phyloP scores from a whole-genome alignment of 192 early-diverging fungal genomes.

The Backusella macrospora region DNA sequence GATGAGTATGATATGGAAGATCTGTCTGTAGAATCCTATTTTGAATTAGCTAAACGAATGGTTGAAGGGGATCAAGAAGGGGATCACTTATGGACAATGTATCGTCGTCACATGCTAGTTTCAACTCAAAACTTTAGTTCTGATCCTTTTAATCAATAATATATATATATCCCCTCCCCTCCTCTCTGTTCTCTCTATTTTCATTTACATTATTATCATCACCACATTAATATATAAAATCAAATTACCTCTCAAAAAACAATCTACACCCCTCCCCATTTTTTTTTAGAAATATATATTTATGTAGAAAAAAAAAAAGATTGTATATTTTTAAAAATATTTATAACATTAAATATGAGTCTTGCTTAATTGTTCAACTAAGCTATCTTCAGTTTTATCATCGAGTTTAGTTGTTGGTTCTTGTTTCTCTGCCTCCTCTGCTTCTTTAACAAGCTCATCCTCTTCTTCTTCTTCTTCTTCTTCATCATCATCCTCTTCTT shows the following conservation, averaged over 20 bases:
- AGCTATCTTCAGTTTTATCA: conserved; percentile 28
- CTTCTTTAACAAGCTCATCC: conserved; percentile 43
- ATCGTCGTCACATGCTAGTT: conserved; percentile 32
- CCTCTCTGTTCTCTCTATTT: neutral
- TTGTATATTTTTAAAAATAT: neutral
- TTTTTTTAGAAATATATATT: neutral
- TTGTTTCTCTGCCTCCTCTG: conserved; percentile 7
- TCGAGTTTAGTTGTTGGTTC: conserved; percentile 18
- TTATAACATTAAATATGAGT: conserved; percentile 31
- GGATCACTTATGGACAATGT: conserved; percentile 16
- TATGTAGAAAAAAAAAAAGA: neutral
- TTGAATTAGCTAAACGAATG: conserved; percentile 26
- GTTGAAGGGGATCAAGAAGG: conserved; percentile 5
- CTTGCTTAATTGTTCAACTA: conserved; percentile 27
- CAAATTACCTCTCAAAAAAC: too few relatives aligned
- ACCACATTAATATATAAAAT: neutral
- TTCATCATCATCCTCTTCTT: conserved; percentile 67
- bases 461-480: conserved; percentile 57
- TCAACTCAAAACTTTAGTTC: conserved; percentile 16
- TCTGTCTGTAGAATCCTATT: conserved; percentile 30
- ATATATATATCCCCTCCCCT: neutral
- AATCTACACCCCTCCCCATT: neutral
- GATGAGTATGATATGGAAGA: conserved; percentile 31
- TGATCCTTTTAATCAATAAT: neutral
- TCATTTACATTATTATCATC: neutral